Conservation (phyloP, 2,329 filamentous ascomycete genomes). For the Diaporthe amygdali region DNA sequence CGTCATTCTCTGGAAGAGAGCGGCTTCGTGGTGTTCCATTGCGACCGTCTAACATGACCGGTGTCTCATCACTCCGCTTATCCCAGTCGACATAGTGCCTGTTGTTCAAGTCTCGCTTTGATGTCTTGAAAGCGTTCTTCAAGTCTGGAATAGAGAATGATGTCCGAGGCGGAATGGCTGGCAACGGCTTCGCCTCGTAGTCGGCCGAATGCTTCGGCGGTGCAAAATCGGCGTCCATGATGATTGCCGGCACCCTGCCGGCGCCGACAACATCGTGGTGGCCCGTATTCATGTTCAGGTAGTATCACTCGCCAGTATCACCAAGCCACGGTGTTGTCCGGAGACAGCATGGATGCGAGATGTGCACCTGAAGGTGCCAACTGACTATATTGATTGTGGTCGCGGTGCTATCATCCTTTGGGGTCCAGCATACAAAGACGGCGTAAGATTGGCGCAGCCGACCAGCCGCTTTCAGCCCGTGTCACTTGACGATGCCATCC, state of each 20-base stretch:
- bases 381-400: background rate
- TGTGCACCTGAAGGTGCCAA: background rate
- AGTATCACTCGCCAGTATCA: background rate
- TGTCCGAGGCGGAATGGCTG: conserved; percentile 13
- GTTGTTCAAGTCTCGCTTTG: background rate
- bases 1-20: conserved; percentile 12
- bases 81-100: conserved; percentile 19
- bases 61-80: background rate
- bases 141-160: conserved; percentile 12
- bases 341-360: background rate
- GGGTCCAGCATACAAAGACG: conserved; percentile 1
- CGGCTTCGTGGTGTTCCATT: background rate
- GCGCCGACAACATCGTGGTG: background rate
- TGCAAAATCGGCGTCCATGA: background rate
- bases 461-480: conserved; percentile 20
- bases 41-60: background rate
- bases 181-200: conserved; percentile 22
- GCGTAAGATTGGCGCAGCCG: background rate
- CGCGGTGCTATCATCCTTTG: background rate
- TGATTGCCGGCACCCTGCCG: background rate
- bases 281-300: background rate
- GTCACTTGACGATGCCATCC: conserved; percentile 12
- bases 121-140: background rate
- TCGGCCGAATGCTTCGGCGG: conserved; percentile 11
- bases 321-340: background rate